phyloP scores from a whole-genome alignment of 108 stramenopile genomes.

The Skeletonema menzelii region DNA sequence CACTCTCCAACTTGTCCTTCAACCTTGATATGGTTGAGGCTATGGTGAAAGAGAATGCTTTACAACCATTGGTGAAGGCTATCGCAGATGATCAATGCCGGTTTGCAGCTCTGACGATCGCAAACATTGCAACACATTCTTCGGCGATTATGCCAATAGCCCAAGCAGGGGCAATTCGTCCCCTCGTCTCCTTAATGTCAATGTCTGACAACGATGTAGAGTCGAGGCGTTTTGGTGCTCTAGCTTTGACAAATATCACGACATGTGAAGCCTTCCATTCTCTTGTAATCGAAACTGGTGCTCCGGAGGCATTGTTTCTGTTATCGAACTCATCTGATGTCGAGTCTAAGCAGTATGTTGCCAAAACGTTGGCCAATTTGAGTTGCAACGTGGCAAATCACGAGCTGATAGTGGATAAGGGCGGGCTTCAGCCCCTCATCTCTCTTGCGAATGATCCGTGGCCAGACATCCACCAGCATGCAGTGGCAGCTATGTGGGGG shows the following conservation, averaged over 20 bases:
- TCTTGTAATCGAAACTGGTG: slow-evolving; percentile 65
- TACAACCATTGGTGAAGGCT: slow-evolving; percentile 65
- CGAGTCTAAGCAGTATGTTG: slow-evolving; percentile 78
- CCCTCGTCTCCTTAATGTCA: slow-evolving; percentile 53
- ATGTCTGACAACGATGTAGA: slow-evolving; percentile 14
- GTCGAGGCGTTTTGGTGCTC: slow-evolving; percentile 57
- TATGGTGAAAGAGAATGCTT: slow-evolving; percentile 60
- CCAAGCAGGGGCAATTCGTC: slow-evolving; percentile 76
- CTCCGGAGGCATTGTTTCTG: slow-evolving; percentile 64
- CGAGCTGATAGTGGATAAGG: slow-evolving; percentile 73
- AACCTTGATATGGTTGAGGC: slow-evolving; percentile 77
- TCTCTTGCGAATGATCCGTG: slow-evolving; percentile 56
- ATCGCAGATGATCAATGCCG: slow-evolving; percentile 65
- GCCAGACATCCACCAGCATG: slow-evolving; percentile 78
- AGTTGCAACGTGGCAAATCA: slow-evolving; percentile 69
- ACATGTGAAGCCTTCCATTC: slow-evolving; percentile 75
- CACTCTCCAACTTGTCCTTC: slow-evolving; percentile 78
- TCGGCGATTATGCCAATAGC: slow-evolving; percentile 76
- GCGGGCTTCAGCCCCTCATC: slow-evolving; percentile 80
- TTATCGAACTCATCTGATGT: slow-evolving; percentile 73
- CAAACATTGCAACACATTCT: slow-evolving; percentile 81
- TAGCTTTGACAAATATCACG: slow-evolving; percentile 81
- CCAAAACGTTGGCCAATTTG: slow-evolving; percentile 80
- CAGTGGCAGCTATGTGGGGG: slow-evolving; percentile 80
- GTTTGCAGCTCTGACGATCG: slow-evolving; percentile 74